Base-by-base conservation (phyloP, 139 green algal species). In the Limnomonas spitsbergensis region DNA sequence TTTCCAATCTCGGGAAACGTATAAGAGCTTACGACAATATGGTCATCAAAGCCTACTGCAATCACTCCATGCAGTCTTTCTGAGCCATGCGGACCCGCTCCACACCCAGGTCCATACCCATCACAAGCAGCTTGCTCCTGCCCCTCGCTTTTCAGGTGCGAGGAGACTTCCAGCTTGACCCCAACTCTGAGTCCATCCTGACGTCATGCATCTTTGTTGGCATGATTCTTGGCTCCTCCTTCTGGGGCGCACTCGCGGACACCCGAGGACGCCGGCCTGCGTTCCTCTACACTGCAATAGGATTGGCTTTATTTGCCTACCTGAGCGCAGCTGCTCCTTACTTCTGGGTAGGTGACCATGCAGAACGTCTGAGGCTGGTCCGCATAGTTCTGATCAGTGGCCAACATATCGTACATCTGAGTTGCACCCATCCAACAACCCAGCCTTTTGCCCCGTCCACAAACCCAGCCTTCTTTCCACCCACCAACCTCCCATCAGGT, bases 151-250 rank as follows among this genome's bases (percentile, higher is more conserved):
- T 20, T 29, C 47, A 61, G 47, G 47, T 61, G 47, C 47, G 47
- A 29, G 47, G 47, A 20, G 47, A 61, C 14, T 61, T 61, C 47
- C 47, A 61, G 14, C 47, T 61, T 14, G 47, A 61, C 20, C 14
- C 47, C 20, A 61, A 61, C 47, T 61, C 47, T 29, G 47, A 72
- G 61, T 34, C 61, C 29, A 20, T 37, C 6, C 61, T 72, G 9
- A 72, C 61, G 61, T 72, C 61, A 24, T 39, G 27, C 61, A 20
- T 72, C 9, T 72, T 72, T 72, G 27, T 72, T 7, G 61, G 61
- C 27, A 72, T 72, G 61, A 34, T 72, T 7, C 61, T 72, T 7
- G 61, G 61, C 26, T 34, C 61, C 27, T 72, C 27, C 7, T 72
- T 37, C 27, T 72, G 61, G 61, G 61, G 61, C 26, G 61, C 61